Evolutionary conservation across 331 rosid genomes (phyloP).

Genomic region (Telfairia occidentalis): DNA sequence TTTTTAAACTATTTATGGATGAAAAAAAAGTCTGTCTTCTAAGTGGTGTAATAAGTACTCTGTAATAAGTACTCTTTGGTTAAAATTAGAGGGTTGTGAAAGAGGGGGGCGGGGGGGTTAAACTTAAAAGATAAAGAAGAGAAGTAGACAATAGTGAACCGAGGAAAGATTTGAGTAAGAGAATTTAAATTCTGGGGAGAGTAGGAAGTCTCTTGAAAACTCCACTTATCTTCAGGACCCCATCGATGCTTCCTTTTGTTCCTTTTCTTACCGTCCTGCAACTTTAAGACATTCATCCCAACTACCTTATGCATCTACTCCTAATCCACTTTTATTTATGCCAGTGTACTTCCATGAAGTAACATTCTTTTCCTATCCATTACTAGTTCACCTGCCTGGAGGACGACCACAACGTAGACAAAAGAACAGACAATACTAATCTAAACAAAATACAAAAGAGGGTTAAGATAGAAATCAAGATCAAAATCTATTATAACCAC

Average conservation of each 20-base stretch:
- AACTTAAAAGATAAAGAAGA: background rate
- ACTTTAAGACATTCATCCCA: background rate
- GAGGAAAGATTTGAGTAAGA: background rate
- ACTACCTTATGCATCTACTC: background rate
- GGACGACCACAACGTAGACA: background rate
- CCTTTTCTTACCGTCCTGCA: background rate
- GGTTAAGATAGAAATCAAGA: background rate
- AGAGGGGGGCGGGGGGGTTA: background rate
- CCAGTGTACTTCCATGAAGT: background rate
- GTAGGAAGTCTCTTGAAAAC: background rate
- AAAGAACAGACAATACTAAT: background rate
- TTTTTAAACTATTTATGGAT: too few species aligned
- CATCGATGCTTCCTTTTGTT: background rate
- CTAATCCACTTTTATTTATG: background rate
- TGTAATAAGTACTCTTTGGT: too few species aligned
- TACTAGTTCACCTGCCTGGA: background rate
- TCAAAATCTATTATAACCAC: background rate
- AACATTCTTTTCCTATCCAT: background rate
- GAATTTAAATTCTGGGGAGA: background rate
- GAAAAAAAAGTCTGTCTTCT: too few species aligned
- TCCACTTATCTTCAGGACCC: background rate
- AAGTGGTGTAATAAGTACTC: too few species aligned
- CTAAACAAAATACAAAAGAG: slow-evolving; percentile 14
- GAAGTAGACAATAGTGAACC: background rate
- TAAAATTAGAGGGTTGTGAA: background rate